phyloP scores from a whole-genome alignment of 768 basidiomycete species.

The Infundibulicybe gibba region DNA sequence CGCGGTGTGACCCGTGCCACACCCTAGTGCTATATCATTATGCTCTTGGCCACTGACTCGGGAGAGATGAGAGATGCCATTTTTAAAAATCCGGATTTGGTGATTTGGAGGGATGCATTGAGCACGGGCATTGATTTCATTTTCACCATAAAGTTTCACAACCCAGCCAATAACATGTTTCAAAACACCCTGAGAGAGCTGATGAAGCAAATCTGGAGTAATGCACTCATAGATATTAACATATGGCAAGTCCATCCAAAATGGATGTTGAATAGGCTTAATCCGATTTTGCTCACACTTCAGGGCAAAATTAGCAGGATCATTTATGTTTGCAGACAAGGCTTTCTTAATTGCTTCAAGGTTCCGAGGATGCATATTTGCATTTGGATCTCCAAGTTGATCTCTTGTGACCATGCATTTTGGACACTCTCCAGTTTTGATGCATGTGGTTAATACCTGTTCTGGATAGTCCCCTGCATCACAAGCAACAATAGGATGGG shows the following conservation, averaged over 20 bases:
- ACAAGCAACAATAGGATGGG: constrained; percentile 35
- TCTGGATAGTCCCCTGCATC: constrained; percentile 41
- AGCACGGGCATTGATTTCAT: constrained; percentile 27
- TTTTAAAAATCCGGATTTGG: constrained; percentile 24
- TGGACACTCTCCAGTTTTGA: constrained; percentile 23
- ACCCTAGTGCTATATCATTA: no score
- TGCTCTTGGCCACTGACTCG: neutral
- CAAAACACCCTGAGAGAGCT: constrained; percentile 37
- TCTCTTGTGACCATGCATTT: constrained; percentile 13
- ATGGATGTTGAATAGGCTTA: constrained; percentile 22
- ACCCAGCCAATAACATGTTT: constrained; percentile 31
- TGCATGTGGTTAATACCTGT: constrained; percentile 31
- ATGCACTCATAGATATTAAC: constrained; percentile 26
- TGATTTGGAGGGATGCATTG: constrained; percentile 15
- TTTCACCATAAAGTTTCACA: constrained; percentile 6
- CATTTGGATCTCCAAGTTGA: constrained; percentile 14
- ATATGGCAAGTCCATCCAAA: constrained; percentile 29
- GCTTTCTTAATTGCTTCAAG: constrained; percentile 13
- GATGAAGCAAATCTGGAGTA: constrained; percentile 38
- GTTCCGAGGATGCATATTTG: constrained; percentile 5
- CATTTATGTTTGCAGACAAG: constrained; percentile 19
- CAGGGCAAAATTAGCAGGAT: constrained; percentile 7
- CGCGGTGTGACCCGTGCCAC: no score
- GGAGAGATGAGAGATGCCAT: constrained; percentile 27
- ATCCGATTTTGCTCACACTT: constrained; percentile 15